phyloP scores from a whole-genome alignment of 202 grass and related monocot species.

The Eragrostis tef region DNA sequence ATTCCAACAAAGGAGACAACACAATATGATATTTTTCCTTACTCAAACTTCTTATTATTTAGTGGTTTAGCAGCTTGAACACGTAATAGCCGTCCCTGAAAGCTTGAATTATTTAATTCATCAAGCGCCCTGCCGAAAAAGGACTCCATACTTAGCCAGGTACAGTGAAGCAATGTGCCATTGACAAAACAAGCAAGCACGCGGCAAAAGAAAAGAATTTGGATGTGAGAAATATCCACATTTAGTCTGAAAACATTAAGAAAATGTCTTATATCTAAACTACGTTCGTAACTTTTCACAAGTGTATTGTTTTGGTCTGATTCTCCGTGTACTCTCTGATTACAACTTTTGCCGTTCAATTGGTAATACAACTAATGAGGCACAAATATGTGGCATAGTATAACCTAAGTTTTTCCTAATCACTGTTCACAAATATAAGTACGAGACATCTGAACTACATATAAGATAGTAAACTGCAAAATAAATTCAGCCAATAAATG shows the following conservation, averaged over 20 bases:
- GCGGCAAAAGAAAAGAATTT: not conserved
- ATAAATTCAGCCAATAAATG: not conserved
- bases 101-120: slow-evolving; percentile 96
- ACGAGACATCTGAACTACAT: not conserved
- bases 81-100: slow-evolving; percentile 84
- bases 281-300: not conserved
- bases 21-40: slow-evolving; percentile 47
- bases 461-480: not conserved
- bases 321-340: not conserved
- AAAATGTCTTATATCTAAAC: not conserved
- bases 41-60: slow-evolving; percentile 79
- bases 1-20: slow-evolving; percentile 37
- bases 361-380: not conserved
- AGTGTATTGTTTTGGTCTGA: not conserved
- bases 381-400: not conserved
- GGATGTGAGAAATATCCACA: not conserved
- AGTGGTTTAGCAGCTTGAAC: slow-evolving; percentile 86
- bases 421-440: not conserved
- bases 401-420: not conserved
- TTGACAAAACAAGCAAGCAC: slow-evolving; percentile 32
- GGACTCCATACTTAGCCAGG: not conserved
- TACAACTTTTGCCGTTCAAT: not conserved
- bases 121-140: slow-evolving; percentile 71
- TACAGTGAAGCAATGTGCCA: slow-evolving; percentile 18
- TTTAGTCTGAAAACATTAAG: not conserved